Evolutionary conservation across 179 eudicot species (phyloP), one percentile per base, ranked within the genome.

Genomic region (Silene coronaria): DNA sequence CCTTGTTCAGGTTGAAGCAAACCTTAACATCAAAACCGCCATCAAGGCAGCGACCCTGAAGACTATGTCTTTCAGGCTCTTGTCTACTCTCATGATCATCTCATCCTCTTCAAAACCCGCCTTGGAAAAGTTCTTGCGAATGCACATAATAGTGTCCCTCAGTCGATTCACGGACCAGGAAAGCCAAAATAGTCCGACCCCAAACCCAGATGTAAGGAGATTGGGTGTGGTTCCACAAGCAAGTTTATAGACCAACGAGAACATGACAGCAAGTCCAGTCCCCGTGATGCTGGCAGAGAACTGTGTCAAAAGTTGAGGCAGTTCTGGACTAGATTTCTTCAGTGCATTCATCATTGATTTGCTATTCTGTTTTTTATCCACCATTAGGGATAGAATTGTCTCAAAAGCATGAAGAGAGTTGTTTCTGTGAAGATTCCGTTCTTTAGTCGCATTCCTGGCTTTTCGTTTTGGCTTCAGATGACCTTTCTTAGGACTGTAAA

Each of bases 261-360:
- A 85, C 26, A 91, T 79, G 60, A 92, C 88, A 32, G 92, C 96
- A 51, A 92, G 80, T n/a, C 97, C 97, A 5, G 91, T 86, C 34
- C 97, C 97, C 1, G 97, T 91, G 16, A 92, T 91, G 83, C 84
- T 91, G 76, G 97, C 90, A 2, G 97, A 91, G 80, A 86, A 83
- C 48, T 87, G 91, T 17, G 88, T 92, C 72, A 92, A 84, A 24
- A 92, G 82, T 42, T 83, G 83, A 5, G 92, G 89, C 46, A 92
- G 77, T 58, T 86, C 90, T 16, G 91, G 87, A 32, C 92, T 89
- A 3, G 92, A 88, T 79, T 88, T 89, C 14, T 87, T 78, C 42
- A 87, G 66, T 21, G 85, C 76, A 76, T 84, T 87, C 14, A 88
- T 78, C 42, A 87, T 73, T 22, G 85, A 76, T 76, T 84, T 87